Evolutionary conservation across 768 basidiomycete genomes (phyloP).

Genomic region (Agrocybe chaxingu): DNA sequence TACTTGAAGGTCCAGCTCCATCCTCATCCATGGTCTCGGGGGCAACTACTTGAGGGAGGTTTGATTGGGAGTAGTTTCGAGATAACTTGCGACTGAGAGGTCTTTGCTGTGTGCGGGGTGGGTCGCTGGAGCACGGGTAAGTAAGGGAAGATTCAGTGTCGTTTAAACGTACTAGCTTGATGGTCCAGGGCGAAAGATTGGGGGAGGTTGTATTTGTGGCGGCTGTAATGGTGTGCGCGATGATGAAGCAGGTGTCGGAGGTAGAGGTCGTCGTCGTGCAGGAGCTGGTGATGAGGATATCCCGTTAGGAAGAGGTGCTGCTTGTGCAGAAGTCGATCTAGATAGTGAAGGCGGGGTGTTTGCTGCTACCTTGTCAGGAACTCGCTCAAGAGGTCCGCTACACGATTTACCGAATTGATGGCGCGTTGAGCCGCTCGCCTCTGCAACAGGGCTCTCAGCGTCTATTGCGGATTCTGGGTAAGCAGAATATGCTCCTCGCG

Average conservation of each 20-base stretch:
- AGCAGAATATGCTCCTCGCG: not conserved
- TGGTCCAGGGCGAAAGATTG: not conserved
- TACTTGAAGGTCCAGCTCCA: conserved; percentile 13
- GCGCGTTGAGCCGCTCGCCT: not conserved
- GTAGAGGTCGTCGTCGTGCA: conserved; percentile 14
- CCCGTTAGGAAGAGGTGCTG: too few relatives aligned
- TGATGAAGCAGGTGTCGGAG: conserved; percentile 13
- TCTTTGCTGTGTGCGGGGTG: conserved; percentile 1
- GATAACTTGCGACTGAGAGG: conserved; percentile 12
- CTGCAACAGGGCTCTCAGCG: conserved; percentile 5
- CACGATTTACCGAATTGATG: not conserved
- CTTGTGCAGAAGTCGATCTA: too few relatives aligned
- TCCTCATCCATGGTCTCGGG: conserved; percentile 3
- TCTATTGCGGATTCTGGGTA: conserved; percentile 7
- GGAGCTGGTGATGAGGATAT: not conserved
- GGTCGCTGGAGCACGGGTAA: conserved; percentile 1
- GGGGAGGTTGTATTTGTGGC: not conserved
- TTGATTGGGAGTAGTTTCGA: conserved; percentile 6
- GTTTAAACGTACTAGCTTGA: too few relatives aligned
- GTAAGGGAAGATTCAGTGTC: too few relatives aligned
- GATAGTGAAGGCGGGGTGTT: conserved; percentile 12
- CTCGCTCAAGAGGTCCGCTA: not conserved
- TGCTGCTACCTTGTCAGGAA: conserved; percentile 1
- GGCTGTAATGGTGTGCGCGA: not conserved
- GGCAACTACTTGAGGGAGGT: conserved; percentile 1